Percentiles rank a stretch among this genome's conserved stretches.
Evolutionary conservation across 2,329 filamentous ascomycete species (phyloP).

Genomic region (Xenosphaeropsis pyriputrescens): DNA sequence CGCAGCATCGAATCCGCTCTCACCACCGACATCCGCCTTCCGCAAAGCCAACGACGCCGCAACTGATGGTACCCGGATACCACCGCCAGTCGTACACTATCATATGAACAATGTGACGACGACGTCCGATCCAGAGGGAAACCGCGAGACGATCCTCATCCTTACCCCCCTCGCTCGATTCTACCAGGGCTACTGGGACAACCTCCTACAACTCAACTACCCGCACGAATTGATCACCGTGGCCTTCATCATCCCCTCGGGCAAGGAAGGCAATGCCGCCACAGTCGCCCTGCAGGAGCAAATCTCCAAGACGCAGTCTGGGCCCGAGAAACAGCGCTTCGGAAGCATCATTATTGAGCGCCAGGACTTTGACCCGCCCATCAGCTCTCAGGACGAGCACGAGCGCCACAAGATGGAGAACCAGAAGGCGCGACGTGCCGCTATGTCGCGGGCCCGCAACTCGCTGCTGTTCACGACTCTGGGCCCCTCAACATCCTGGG

Average conservation of each 20-base stretch:
- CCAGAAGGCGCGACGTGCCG: constrained; percentile 72
- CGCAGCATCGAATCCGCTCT: constrained; percentile 55
- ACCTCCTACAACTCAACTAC: constrained; percentile 69
- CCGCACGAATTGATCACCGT: constrained; percentile 91
- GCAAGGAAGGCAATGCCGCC: constrained; percentile 77
- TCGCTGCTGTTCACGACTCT: constrained; percentile 90
- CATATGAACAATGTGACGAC: constrained; percentile 91
- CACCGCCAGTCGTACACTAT: constrained; percentile 83
- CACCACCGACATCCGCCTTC: constrained; percentile 61
- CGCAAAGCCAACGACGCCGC: constrained; percentile 45
- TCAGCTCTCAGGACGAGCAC: constrained; percentile 67
- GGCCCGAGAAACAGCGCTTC: constrained; percentile 69
- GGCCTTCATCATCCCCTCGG: constrained; percentile 93
- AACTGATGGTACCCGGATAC: constrained; percentile 32
- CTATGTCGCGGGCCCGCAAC: constrained; percentile 90
- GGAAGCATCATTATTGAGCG: constrained; percentile 86
- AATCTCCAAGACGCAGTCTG: constrained; percentile 68
- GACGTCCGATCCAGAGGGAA: constrained; percentile 57
- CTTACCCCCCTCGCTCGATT: constrained; percentile 88
- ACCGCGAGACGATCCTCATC: constrained; percentile 77
- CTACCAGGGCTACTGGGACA: constrained; percentile 93
- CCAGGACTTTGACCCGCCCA: constrained; percentile 80
- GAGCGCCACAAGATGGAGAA: constrained; percentile 87
- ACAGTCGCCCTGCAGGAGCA: constrained; percentile 71
- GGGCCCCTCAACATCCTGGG: constrained; percentile 84